phyloP scores from a whole-genome alignment of 345 rosid genomes.

The Diplotaxis tenuifolia region DNA sequence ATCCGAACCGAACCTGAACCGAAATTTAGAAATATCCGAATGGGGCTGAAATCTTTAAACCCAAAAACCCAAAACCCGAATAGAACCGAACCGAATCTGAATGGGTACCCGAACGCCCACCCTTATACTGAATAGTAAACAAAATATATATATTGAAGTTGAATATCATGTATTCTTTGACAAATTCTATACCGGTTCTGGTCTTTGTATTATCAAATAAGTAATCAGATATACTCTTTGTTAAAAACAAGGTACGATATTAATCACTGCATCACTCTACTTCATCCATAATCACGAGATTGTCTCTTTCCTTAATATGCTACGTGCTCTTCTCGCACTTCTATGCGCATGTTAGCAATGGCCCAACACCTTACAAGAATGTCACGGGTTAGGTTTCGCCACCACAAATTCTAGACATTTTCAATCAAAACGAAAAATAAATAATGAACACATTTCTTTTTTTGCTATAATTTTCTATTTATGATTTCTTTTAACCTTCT shows the following conservation, averaged over 20 bases:
- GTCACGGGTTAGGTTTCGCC: slow-evolving; percentile 32
- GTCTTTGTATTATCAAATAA: too few species aligned
- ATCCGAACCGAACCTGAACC: too few species aligned
- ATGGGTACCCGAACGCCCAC: too few species aligned
- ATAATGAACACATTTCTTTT: background rate
- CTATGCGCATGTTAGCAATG: background rate
- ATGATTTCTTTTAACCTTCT: background rate
- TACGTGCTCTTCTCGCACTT: slow-evolving; percentile 21
- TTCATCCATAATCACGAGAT: background rate
- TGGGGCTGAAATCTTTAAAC: too few species aligned
- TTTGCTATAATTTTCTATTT: background rate
- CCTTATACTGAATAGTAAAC: too few species aligned
- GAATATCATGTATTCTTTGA: too few species aligned
- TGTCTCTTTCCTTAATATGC: background rate
- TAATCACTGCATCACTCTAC: background rate
- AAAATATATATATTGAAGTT: too few species aligned
- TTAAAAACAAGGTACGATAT: background rate
- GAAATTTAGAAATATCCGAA: too few species aligned
- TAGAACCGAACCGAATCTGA: too few species aligned
- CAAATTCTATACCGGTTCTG: too few species aligned
- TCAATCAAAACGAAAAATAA: background rate
- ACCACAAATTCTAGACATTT: slow-evolving; percentile 32
- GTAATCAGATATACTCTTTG: background rate
- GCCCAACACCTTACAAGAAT: background rate
- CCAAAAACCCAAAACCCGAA: too few species aligned